These are phyloP conservation scores for Vitis hybrid DNA, from an alignment of 177 flowering plant species.

Conservation along the genomic window DNA sequence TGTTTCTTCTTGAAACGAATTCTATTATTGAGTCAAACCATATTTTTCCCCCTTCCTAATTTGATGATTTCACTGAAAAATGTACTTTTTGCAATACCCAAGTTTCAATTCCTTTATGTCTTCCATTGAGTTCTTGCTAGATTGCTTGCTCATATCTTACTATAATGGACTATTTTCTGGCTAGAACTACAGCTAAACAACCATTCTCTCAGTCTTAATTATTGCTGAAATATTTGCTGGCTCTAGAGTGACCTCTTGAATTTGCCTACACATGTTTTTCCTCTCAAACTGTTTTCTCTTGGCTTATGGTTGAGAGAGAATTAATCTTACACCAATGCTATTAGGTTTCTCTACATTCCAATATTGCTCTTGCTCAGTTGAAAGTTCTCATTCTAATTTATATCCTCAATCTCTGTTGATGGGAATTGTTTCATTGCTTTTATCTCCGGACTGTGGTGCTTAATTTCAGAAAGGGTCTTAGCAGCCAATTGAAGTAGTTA, in stretches of 20 bases:
- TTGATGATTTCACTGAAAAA: slow-evolving; percentile 2
- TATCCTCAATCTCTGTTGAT: neutral
- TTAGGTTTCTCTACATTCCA: neutral
- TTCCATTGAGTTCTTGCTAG: neutral
- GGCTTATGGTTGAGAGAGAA: neutral
- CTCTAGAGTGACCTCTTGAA: neutral
- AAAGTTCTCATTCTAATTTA: neutral
- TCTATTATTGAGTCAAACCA: slow-evolving; percentile 4
- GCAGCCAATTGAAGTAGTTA: neutral
- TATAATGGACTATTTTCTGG: neutral
- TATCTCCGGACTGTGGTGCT: neutral
- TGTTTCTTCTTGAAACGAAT: neutral
- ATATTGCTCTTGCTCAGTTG: neutral
- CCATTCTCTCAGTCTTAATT: neutral
- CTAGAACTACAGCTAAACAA: neutral
- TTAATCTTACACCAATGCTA: neutral
- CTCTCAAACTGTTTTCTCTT: neutral
- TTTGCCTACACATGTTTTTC: neutral
- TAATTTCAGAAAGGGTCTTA: no score
- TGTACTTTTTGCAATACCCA: neutral
- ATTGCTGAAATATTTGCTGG: neutral
- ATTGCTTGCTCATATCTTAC: neutral
- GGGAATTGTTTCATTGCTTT: neutral
- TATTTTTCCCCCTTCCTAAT: neutral
- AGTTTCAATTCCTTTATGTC: slow-evolving; percentile 5